phyloP scores from a whole-genome alignment of 805 yeast genomes.

The Maudiozyma barnettii region DNA sequence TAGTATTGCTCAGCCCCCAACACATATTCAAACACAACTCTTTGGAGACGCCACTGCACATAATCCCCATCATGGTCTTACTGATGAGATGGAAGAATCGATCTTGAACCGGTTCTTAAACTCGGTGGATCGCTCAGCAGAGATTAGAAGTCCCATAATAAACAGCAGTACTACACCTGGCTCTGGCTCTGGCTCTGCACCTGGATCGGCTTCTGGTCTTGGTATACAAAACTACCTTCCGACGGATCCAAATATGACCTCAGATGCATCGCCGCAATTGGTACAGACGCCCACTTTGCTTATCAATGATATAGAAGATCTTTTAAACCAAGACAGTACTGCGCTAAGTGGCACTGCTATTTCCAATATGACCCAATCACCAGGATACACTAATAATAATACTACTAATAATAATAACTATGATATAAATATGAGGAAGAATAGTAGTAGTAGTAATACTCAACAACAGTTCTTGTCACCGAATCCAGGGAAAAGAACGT shows the following conservation, averaged over 20 bases:
- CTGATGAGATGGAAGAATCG: not conserved
- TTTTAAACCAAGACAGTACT: not conserved
- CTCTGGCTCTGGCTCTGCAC: too few relatives aligned
- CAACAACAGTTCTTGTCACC: not conserved
- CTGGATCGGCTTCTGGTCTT: too few relatives aligned
- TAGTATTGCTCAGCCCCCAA: not conserved
- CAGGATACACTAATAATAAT: not conserved
- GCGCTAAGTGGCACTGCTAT: not conserved
- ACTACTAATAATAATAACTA: not conserved
- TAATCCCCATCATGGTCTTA: too few relatives aligned
- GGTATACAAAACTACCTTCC: not conserved
- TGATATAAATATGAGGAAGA: not conserved
- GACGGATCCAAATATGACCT: not conserved
- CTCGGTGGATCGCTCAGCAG: too few relatives aligned
- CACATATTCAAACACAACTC: too few relatives aligned
- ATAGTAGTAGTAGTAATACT: not conserved
- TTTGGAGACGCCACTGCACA: not conserved
- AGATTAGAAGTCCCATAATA: too few relatives aligned
- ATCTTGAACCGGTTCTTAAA: not conserved
- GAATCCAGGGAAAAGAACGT: not conserved
- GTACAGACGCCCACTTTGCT: slow-evolving; percentile 1
- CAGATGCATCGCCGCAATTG: not conserved
- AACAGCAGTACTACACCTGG: too few relatives aligned
- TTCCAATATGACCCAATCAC: not conserved
- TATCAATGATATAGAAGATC: not conserved